Evolutionary conservation across 306 rosid species (phyloP), one percentile per base, ranked within the genome.

Genomic region (Sicyos edulis): DNA sequence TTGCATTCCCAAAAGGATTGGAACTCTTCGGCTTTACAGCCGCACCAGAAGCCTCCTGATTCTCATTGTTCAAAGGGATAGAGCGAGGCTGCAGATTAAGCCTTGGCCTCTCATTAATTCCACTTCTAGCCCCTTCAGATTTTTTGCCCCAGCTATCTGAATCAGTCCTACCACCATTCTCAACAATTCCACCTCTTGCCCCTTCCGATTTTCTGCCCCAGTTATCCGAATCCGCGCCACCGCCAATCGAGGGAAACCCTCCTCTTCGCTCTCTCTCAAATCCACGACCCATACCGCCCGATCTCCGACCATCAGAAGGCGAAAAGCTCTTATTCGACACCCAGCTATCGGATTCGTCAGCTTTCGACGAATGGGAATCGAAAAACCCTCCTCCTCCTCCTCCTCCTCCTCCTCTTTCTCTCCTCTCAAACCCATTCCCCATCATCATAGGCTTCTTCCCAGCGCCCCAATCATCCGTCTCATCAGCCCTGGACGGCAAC

Each of bases 401-500:
- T n/a, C n/a, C n/a, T n/a, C 85, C 80, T 49, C 70, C 79, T 34
- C 40, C 40, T 56, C 88, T 80, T 62, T 90, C 96, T 59, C 79
- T 81, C 82, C 80, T 75, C 54, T 81, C 86, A 47, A 84, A 85
- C 17, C 96, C 92, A 32, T 83, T 82, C 5, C 86, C 91, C 32
- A 26, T 26, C 16, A 50, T 19, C 19, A 65, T 32, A 1, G 95
- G 78, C 70, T 87, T 92, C 87, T 90, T 92, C 8, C 64, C 85
- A 4, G 93, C 85, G 5, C 82, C 93, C 98, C 98, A 92, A 82
- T 92, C 81, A 65, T 92, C 96, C 11, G 63, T 83, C 82, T 90
- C 98, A 21, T 92, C 98, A 3, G 98, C 98, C 21, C 96, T 78
- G 4, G 96, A 92, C 9, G 96, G 87, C 8, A 74, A 85, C n/a